phyloP scores from a whole-genome alignment of 2,329 filamentous ascomycete genomes.

The Beauveria varroae region DNA sequence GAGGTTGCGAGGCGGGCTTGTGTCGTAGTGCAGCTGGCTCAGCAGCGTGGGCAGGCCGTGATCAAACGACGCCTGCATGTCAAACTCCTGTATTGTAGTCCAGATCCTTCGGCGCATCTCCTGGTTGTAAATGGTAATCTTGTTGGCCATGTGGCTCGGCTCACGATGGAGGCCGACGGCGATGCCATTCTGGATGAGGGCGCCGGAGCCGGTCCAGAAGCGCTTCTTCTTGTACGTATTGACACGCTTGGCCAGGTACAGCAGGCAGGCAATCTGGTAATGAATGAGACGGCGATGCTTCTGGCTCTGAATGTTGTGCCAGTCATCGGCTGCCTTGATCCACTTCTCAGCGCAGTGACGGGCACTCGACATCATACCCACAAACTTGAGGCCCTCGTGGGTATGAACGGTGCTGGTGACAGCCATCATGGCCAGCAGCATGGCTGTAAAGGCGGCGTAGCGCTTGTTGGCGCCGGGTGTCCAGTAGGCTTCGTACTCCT shows the following conservation, averaged over 20 bases:
- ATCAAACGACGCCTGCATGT: constrained; percentile 55
- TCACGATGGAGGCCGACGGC: constrained; percentile 53
- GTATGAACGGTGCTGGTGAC: constrained; percentile 51
- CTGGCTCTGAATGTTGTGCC: constrained; percentile 49
- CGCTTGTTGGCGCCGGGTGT: constrained; percentile 33
- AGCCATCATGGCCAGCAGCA: constrained; percentile 52
- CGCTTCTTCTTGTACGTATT: constrained; percentile 60
- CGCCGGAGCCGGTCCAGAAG: constrained; percentile 51
- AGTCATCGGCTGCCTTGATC: constrained; percentile 48
- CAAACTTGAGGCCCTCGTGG: constrained; percentile 44
- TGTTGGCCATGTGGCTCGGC: constrained; percentile 45
- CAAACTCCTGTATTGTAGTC: constrained; percentile 55
- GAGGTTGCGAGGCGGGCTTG: constrained; percentile 48
- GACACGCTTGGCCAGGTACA: constrained; percentile 54
- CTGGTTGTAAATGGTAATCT: constrained; percentile 51
- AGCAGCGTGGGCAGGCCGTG: constrained; percentile 52
- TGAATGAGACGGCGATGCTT: constrained; percentile 54
- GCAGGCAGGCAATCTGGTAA: constrained; percentile 51
- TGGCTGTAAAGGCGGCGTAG: constrained; percentile 46
- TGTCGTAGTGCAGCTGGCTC: constrained; percentile 48
- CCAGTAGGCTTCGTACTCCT: constrained; percentile 51
- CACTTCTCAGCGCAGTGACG: constrained; percentile 48
- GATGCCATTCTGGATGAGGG: constrained; percentile 50
- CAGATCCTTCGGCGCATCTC: constrained; percentile 56
- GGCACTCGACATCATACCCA: constrained; percentile 51